Conservation (phyloP, 345 rosid genomes). For the Nasturtium officinale region DNA sequence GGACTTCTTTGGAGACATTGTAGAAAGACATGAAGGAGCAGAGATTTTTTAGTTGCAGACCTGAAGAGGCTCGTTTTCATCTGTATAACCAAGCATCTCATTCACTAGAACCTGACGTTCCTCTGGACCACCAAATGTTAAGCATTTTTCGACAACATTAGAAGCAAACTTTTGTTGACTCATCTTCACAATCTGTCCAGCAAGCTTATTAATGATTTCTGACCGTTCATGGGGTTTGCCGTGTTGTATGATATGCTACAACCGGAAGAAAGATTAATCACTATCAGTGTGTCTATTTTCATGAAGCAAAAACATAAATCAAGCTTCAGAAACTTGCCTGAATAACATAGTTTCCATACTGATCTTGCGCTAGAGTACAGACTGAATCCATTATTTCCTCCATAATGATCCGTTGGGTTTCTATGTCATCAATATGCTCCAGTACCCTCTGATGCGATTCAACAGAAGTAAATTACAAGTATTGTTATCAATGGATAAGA, state of each 20-base stretch:
- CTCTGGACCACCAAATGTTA: slow-evolving; percentile 81
- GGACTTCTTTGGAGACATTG: not conserved
- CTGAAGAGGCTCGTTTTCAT: slow-evolving; percentile 98
- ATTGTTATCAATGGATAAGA: not conserved
- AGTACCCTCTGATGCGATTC: slow-evolving; percentile 70
- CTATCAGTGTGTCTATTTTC: not conserved
- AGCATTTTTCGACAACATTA: slow-evolving; percentile 92
- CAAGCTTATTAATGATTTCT: slow-evolving; percentile 73
- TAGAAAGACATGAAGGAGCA: slow-evolving; percentile 17
- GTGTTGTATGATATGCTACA: slow-evolving; percentile 87
- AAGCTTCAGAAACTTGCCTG: slow-evolving; percentile 56
- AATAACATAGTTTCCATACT: slow-evolving; percentile 96
- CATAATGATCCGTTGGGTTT: slow-evolving; percentile 77
- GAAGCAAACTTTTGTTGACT: slow-evolving; percentile 99
- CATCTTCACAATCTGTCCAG: slow-evolving; percentile 94
- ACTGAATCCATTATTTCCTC: slow-evolving; percentile 83
- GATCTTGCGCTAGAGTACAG: slow-evolving; percentile 82
- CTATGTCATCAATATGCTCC: slow-evolving; percentile 70
- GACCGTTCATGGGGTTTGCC: slow-evolving; percentile 82
- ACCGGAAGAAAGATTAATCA: slow-evolving; percentile 29
- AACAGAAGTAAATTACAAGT: slow-evolving; percentile 11
- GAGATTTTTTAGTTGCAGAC: slow-evolving; percentile 43
- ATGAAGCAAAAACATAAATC: slow-evolving; percentile 1
- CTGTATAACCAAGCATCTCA: slow-evolving; percentile 91
- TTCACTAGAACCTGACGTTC: slow-evolving; percentile 82